These are phyloP conservation scores for Dacryopinax primogenitus DNA, from an alignment of 768 basidiomycete genomes.

Conservation along the genomic window DNA sequence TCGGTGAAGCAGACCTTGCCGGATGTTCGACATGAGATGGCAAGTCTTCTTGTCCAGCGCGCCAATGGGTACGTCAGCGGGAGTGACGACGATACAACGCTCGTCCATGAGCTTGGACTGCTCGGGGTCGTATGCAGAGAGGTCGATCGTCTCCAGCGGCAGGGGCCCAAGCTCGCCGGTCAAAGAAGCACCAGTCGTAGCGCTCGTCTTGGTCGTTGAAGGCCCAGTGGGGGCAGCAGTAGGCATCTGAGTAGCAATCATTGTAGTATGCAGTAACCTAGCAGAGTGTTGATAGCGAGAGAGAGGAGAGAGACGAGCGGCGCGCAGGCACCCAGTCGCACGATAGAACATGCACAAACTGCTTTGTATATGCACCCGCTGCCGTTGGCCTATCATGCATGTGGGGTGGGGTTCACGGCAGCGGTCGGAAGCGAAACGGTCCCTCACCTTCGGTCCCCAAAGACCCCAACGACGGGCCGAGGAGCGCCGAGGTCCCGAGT, in stretches of 20 bases:
- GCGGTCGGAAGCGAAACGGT: neutral
- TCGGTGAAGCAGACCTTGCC: constrained; percentile 84
- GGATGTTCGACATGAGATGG: constrained; percentile 95
- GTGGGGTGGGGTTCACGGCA: too few species aligned
- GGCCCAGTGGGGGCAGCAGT: too few species aligned
- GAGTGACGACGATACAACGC: constrained; percentile 81
- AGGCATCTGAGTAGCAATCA: neutral
- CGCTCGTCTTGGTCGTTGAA: neutral
- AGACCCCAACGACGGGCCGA: neutral
- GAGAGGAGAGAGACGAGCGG: neutral
- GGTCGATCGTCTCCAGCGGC: constrained; percentile 55
- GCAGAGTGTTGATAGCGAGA: neutral
- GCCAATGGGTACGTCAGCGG: constrained; percentile 71
- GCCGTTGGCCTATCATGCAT: too few species aligned
- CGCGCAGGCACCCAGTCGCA: neutral
- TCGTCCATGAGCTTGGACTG: constrained; percentile 96
- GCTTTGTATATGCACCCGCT: neutral
- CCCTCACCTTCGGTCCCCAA: neutral
- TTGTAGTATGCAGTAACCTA: neutral
- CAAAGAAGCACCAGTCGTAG: neutral
- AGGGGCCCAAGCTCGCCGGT: neutral
- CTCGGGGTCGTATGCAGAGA: constrained; percentile 76
- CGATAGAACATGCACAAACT: constrained; percentile 1
- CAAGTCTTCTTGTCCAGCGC: constrained; percentile 94
- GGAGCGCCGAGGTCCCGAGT: neutral